Evolutionary conservation across 306 rosid species (phyloP).

Genomic region (Ochetophila trinervis): DNA sequence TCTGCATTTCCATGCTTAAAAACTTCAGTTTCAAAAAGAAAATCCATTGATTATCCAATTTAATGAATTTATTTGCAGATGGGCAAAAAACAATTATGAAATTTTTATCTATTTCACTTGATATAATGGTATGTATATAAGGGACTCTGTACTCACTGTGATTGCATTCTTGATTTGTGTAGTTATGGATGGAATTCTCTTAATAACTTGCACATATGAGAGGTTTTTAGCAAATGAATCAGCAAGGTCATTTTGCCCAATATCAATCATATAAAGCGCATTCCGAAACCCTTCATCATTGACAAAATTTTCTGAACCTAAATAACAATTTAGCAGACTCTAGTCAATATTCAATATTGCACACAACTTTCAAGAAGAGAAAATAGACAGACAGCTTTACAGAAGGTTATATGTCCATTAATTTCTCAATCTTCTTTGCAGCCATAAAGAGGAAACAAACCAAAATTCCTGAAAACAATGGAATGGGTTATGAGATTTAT

Average conservation of each 20-base stretch:
- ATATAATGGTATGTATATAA: neutral
- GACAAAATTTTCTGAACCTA: constrained; percentile 49
- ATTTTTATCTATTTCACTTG: neutral
- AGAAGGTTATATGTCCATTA: neutral
- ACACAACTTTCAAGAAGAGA: neutral
- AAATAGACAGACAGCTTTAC: neutral
- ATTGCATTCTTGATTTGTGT: constrained; percentile 62
- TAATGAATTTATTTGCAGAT: no score
- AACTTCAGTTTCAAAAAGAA: neutral
- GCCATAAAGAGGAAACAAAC: no score
- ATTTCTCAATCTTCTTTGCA: no score
- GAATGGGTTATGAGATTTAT: no score
- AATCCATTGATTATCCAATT: neutral
- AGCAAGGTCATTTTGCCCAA: constrained; percentile 90
- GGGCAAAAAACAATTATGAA: constrained; percentile 1
- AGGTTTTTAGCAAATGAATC: constrained; percentile 63
- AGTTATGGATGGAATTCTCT: constrained; percentile 56
- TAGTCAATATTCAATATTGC: neutral
- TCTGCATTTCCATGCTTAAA: constrained; percentile 33
- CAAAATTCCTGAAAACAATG: no score
- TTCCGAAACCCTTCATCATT: constrained; percentile 50
- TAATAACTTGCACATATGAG: constrained; percentile 49
- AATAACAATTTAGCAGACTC: neutral
- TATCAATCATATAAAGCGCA: constrained; percentile 89
- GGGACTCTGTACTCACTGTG: constrained; percentile 37